phyloP scores from a whole-genome alignment of 2,329 filamentous ascomycete genomes.

The Cytospora piceicola region DNA sequence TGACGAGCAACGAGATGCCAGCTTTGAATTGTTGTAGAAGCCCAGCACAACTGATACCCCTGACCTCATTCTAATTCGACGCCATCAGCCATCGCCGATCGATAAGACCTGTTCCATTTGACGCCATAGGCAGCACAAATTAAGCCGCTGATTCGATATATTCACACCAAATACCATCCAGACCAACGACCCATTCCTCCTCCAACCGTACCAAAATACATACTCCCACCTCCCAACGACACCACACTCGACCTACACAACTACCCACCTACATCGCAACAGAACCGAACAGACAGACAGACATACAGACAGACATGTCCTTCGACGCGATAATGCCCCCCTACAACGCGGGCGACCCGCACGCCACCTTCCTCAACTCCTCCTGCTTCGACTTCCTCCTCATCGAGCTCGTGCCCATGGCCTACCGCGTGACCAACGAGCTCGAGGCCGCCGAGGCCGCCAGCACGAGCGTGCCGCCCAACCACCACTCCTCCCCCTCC shows the following conservation, averaged over 20 bases:
- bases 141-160: not conserved
- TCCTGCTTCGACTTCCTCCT: slow-evolving; percentile 93
- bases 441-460: slow-evolving; percentile 54
- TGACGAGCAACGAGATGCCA: not conserved
- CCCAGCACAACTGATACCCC: not conserved
- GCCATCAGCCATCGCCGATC: not conserved
- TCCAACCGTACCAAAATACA: too few relatives aligned
- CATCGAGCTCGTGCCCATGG: slow-evolving; percentile 95
- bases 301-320: slow-evolving; percentile 61
- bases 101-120: not conserved
- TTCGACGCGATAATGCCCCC: slow-evolving; percentile 72
- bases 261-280: not conserved
- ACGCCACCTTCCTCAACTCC: slow-evolving; percentile 75
- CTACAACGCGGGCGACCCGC: slow-evolving; percentile 73
- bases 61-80: not conserved
- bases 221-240: not conserved
- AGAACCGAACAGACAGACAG: too few relatives aligned
- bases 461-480: slow-evolving; percentile 2
- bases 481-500: not conserved
- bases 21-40: not conserved
- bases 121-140: not conserved
- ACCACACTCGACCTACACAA: not conserved
- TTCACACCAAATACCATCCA: not conserved
- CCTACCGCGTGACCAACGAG: slow-evolving; percentile 81
- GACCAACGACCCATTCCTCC: too few relatives aligned